A percentile compares a stretch with the other conserved stretches of the same genome.
Conservation (phyloP, 176 grass and related monocot species). For the Coix lacrymajobi region DNA sequence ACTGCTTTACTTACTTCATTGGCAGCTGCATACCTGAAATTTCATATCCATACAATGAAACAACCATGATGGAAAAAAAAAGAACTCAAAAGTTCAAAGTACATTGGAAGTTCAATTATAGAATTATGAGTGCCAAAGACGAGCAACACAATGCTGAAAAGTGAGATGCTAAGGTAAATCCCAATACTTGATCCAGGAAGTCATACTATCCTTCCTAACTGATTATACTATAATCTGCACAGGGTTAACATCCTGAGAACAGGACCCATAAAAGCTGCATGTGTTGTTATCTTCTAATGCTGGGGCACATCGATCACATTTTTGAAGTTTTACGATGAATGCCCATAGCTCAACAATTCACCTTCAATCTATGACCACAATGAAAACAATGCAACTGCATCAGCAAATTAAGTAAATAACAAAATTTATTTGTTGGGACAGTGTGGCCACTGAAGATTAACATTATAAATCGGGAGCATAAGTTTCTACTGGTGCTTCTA, state of each 20-base stretch:
- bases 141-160: not conserved
- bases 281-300: not conserved
- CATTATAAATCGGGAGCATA: not conserved
- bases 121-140: not conserved
- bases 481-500: not conserved
- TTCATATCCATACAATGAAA: constrained; percentile 19
- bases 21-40: constrained; percentile 81
- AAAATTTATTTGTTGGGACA: not conserved
- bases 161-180: not conserved
- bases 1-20: constrained; percentile 83
- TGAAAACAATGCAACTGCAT: not conserved
- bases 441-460: not conserved
- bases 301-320: not conserved
- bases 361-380: not conserved
- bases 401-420: not conserved
- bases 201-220: not conserved
- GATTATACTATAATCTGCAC: not conserved
- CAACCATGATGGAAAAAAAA: not conserved
- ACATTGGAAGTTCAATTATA: not conserved
- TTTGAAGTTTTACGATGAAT: not conserved
- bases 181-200: not conserved
- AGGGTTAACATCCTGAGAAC: not conserved
- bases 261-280: not conserved
- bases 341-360: constrained; percentile 14
- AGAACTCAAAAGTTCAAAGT: not conserved